Percentiles rank a stretch among this genome's conserved stretches.
Evolutionary conservation across 495 filamentous ascomycete species (phyloP).

Genomic region (Talaromyces stipitatus): DNA sequence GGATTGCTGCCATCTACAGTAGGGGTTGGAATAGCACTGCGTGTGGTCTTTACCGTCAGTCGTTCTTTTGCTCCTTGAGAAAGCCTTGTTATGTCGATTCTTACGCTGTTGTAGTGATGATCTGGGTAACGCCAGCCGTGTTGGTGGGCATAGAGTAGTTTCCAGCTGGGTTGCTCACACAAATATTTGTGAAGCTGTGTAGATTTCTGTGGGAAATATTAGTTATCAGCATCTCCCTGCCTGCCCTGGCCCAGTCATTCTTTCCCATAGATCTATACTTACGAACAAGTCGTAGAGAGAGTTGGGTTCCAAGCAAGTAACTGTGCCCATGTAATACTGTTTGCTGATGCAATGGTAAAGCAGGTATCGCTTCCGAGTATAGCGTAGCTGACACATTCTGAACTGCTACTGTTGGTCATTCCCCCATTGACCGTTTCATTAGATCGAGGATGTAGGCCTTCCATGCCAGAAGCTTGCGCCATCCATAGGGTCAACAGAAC

Average conservation of each 20-base stretch:
- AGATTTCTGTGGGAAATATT: background rate
- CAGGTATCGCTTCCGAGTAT: slow-evolving; percentile 17
- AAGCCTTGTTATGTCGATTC: background rate
- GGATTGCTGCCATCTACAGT: background rate
- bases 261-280: background rate
- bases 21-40: background rate
- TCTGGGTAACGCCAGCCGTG: background rate
- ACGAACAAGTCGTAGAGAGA: slow-evolving; percentile 9
- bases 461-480: slow-evolving; percentile 1
- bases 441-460: slow-evolving; percentile 4
- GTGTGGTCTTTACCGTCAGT: background rate
- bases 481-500: background rate
- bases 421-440: background rate
- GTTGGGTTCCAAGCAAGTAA: slow-evolving; percentile 13
- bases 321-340: slow-evolving; percentile 6
- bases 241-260: background rate
- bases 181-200: background rate
- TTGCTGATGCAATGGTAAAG: slow-evolving; percentile 11
- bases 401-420: background rate
- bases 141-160: background rate
- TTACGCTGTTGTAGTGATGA: slow-evolving; percentile 1
- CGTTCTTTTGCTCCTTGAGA: background rate
- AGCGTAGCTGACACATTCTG: slow-evolving; percentile 4
- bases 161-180: background rate
- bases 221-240: background rate